Percentiles rank a stretch among this genome's conserved stretches.
These are phyloP conservation scores for Candida mattraensis DNA, from an alignment of 805 yeast species.

Conservation along the genomic window DNA sequence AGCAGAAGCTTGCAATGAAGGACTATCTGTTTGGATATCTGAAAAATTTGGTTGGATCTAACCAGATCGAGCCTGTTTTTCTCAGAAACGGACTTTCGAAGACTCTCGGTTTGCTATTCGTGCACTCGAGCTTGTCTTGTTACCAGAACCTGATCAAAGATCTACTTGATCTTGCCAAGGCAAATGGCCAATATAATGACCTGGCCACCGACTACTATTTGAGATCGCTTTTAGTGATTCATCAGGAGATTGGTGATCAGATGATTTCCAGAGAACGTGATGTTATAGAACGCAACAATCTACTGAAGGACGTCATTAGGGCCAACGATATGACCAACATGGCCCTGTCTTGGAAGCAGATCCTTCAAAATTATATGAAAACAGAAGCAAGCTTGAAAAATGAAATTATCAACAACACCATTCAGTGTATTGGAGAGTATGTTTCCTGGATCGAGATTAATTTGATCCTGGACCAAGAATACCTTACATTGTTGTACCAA, in stretches of 20 bases:
- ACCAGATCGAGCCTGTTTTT: slow-evolving; percentile 39
- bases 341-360: slow-evolving; percentile 65
- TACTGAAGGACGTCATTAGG: slow-evolving; percentile 81
- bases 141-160: slow-evolving; percentile 56
- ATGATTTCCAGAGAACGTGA: slow-evolving; percentile 69
- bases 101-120: slow-evolving; percentile 51
- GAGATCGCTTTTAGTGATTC: slow-evolving; percentile 72
- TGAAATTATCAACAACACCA: slow-evolving; percentile 56
- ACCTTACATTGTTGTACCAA: slow-evolving; percentile 56
- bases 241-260: slow-evolving; percentile 92
- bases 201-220: slow-evolving; percentile 68
- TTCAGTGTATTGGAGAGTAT: slow-evolving; percentile 76
- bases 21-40: slow-evolving; percentile 48
- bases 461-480: slow-evolving; percentile 62
- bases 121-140: slow-evolving; percentile 43
- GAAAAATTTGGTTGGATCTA: slow-evolving; percentile 26
- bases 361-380: slow-evolving; percentile 41
- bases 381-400: slow-evolving; percentile 27
- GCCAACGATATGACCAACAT: slow-evolving; percentile 67
- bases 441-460: slow-evolving; percentile 91
- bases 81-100: slow-evolving; percentile 60
- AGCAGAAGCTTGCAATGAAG: slow-evolving; percentile 47
- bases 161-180: slow-evolving; percentile 39
- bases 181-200: slow-evolving; percentile 33
- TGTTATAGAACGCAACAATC: slow-evolving; percentile 61